Percentiles rank a stretch among this genome's conserved stretches.
phyloP scores from a whole-genome alignment of 108 stramenopile species.

The Poteriospumella lacustris region DNA sequence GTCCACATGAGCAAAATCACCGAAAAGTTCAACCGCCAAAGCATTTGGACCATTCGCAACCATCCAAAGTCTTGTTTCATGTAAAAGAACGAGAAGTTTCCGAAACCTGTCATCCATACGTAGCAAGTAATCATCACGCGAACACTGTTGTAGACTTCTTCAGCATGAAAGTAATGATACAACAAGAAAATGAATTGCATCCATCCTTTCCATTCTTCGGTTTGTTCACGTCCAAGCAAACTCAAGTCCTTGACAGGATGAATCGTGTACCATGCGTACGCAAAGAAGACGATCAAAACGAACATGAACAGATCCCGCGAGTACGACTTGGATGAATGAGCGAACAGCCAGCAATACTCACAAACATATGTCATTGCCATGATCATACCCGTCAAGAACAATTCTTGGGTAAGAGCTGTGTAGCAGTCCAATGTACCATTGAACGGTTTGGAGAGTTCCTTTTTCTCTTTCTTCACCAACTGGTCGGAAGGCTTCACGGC shows the following conservation, averaged over 20 bases:
- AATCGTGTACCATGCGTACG: conserved; percentile 21
- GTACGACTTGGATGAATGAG: conserved; percentile 15
- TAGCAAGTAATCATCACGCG: conserved; percentile 95
- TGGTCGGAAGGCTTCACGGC: neutral
- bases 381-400: neutral
- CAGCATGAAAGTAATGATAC: conserved; percentile 93
- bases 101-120: conserved; percentile 98
- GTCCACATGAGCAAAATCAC: conserved; percentile 80
- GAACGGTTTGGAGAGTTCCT: conserved; percentile 19
- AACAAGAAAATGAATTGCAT: conserved; percentile 97
- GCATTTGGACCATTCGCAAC: conserved; percentile 86
- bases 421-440: conserved; percentile 15
- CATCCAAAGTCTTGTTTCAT: conserved; percentile 78
- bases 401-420: neutral
- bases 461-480: neutral
- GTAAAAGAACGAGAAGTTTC: conserved; percentile 90
- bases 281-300: conserved; percentile 27
- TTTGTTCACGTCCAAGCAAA: conserved; percentile 70
- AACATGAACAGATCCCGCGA: conserved; percentile 30
- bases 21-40: conserved; percentile 93
- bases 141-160: conserved; percentile 86
- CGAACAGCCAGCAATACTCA: conserved; percentile 16
- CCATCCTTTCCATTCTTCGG: conserved; percentile 99
- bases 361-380: conserved; percentile 22
- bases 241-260: neutral